These are phyloP conservation scores for Piper longum DNA, from an alignment of 164 flowering plant species.

Conservation along the genomic window DNA sequence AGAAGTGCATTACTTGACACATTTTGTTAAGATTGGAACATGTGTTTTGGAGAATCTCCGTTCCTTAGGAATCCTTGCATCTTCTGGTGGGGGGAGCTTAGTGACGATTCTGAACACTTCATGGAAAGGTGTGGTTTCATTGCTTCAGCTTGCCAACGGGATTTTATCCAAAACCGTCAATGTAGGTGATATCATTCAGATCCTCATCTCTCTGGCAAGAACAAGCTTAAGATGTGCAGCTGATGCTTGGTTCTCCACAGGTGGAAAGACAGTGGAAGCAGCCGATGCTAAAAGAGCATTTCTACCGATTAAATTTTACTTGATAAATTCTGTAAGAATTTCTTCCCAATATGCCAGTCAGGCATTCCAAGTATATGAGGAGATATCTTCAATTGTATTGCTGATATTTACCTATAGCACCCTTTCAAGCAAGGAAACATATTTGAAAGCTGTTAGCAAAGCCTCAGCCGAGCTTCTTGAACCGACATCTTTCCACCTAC, in stretches of 20 bases:
- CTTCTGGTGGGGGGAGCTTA: constrained; percentile 67
- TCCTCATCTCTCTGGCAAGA: constrained; percentile 52
- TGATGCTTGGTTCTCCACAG: constrained; percentile 44
- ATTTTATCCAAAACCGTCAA: constrained; percentile 38
- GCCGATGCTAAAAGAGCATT: constrained; percentile 68
- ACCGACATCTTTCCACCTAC: constrained; percentile 48
- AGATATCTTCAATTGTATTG: constrained; percentile 39
- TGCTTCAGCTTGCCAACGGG: constrained; percentile 66
- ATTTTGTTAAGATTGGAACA: constrained; percentile 30
- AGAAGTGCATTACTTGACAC: constrained; percentile 14
- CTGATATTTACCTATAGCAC: constrained; percentile 41
- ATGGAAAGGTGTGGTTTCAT: constrained; percentile 89
- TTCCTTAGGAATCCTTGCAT: constrained; percentile 68
- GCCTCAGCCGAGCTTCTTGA: constrained; percentile 56
- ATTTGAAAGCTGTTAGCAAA: constrained; percentile 42
- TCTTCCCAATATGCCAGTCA: constrained; percentile 49
- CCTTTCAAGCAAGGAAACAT: constrained; percentile 34
- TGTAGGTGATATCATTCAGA: constrained; percentile 41
- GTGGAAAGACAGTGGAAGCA: constrained; percentile 28
- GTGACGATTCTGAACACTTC: constrained; percentile 70
- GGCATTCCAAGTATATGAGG: constrained; percentile 37
- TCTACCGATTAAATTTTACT: constrained; percentile 74
- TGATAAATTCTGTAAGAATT: constrained; percentile 67
- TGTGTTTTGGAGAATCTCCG: constrained; percentile 40
- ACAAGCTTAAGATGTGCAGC: constrained; percentile 54